Evolutionary conservation across 2,329 filamentous ascomycete genomes (phyloP).

Genomic region (Xylariomycetidae sp.): DNA sequence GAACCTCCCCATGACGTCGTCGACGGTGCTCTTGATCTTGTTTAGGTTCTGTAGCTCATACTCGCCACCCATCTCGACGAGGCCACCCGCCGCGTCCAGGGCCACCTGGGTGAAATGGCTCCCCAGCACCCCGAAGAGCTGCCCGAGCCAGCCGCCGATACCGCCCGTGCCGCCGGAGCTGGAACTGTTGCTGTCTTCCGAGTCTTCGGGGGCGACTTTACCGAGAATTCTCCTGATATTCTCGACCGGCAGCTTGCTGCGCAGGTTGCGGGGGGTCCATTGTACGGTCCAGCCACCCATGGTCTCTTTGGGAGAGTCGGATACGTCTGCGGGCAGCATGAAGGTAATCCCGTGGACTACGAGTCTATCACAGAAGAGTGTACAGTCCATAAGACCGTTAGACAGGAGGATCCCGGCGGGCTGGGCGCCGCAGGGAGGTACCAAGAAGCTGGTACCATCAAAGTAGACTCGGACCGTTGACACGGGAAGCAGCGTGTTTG

Average conservation of each 20-base stretch:
- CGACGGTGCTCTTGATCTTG: background rate
- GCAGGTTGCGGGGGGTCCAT: constrained; percentile 1
- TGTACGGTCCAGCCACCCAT: background rate
- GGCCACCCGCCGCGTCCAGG: background rate
- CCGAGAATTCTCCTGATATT: background rate
- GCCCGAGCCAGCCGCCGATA: background rate
- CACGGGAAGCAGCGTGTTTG: background rate
- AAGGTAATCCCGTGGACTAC: background rate
- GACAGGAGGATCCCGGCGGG: background rate
- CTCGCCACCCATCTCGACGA: background rate
- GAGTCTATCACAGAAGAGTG: background rate
- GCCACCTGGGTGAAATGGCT: background rate
- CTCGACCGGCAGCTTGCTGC: background rate
- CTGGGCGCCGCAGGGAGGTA: background rate
- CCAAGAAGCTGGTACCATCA: background rate
- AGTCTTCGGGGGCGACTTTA: background rate
- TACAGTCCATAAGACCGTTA: background rate
- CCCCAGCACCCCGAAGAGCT: constrained; percentile 1
- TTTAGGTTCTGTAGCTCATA: background rate
- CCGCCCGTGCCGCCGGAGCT: background rate
- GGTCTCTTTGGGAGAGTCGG: background rate
- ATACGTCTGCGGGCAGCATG: background rate
- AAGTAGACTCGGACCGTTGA: background rate
- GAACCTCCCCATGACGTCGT: background rate
- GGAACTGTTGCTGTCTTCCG: background rate